Conservation (phyloP, 2,329 filamentous ascomycete species). For the Microdochium nivale region DNA sequence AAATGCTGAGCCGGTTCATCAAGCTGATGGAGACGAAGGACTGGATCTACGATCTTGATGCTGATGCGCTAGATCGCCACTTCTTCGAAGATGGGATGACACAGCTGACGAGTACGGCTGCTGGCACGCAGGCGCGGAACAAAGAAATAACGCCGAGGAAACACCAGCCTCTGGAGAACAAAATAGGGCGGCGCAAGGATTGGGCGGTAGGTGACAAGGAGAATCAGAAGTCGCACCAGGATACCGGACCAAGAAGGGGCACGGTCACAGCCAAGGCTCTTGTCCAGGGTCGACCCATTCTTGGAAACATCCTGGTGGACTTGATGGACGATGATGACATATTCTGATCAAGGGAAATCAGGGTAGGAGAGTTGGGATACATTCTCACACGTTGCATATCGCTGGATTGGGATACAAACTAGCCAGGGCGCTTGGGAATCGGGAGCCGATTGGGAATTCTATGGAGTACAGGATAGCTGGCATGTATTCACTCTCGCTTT, state of each 20-base stretch:
- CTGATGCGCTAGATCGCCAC: conserved; percentile 57
- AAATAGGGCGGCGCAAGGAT: conserved; percentile 2
- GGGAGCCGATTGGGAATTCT: no score
- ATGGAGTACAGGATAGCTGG: no score
- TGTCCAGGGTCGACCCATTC: conserved; percentile 57
- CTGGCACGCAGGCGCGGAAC: conserved; percentile 13
- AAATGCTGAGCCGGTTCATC: conserved; percentile 71
- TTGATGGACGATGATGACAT: neutral
- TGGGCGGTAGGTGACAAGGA: conserved; percentile 26
- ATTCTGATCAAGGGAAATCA: neutral
- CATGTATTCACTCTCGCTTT: no score
- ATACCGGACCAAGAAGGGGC: conserved; percentile 39
- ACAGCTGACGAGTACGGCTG: conserved; percentile 29
- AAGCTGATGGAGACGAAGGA: conserved; percentile 63
- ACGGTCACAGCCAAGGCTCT: conserved; percentile 54
- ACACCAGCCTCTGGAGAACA: neutral
- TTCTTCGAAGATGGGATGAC: conserved; percentile 51
- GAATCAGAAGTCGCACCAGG: conserved; percentile 31
- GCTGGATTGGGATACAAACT: no score
- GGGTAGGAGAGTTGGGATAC: no score
- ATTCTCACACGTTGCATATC: no score
- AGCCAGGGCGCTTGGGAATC: no score
- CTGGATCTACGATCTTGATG: conserved; percentile 73
- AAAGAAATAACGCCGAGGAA: conserved; percentile 10
- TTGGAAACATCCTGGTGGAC: conserved; percentile 26